Base-by-base conservation (phyloP, 176 grass and related monocot genomes). In the Alopecurus myosuroides region DNA sequence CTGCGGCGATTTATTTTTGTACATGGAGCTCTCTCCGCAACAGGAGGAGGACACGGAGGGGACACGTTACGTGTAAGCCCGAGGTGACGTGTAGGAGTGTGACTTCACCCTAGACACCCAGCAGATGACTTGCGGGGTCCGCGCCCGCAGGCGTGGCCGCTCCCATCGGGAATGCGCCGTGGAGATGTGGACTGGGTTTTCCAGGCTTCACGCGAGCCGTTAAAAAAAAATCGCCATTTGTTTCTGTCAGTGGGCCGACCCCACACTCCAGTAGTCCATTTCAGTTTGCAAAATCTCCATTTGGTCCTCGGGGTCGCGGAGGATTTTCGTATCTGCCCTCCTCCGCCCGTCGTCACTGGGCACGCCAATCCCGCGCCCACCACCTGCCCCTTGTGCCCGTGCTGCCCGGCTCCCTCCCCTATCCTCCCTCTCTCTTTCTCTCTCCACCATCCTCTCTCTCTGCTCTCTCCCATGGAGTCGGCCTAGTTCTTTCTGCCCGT, bases 361-460 rank as follows among this genome's bases (percentile, higher is more conserved):
- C 77, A 62, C 85, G 66, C 26, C 66, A 4, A 18, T 17, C 84
- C 76, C 63, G 61, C 34, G 75, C 84, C 76, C 51, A 83, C 80
- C 80, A 86, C 88, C 85, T 84, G 86, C 83, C 87, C 85, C n/a
- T 25, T 25, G 71, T 82, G 82, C 81, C 91, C 91, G 91, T 31
- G 6, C 74, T 93, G 88, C 86, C 88, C 92, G 82, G 64, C 76
- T 76, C 85, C 55, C 79, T 57, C 29, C 50, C 78, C 44, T n/a
- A n/a, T 8, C 57, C 9, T 39, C 36, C 5, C 5, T 1, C 42
- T 48, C 53, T 8, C 17, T 5, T 22, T 31, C 49, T 48, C 60
- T 62, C 86, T 81, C 62, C 11, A 20, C 42, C 50, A 56, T 20
- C 39, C 62, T 79, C 57, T 89, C 48, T 39, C 66, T 80, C 58